phyloP scores from a whole-genome alignment of 225 moss, liverwort and hornwort species.

The Sphagnum contortum region DNA sequence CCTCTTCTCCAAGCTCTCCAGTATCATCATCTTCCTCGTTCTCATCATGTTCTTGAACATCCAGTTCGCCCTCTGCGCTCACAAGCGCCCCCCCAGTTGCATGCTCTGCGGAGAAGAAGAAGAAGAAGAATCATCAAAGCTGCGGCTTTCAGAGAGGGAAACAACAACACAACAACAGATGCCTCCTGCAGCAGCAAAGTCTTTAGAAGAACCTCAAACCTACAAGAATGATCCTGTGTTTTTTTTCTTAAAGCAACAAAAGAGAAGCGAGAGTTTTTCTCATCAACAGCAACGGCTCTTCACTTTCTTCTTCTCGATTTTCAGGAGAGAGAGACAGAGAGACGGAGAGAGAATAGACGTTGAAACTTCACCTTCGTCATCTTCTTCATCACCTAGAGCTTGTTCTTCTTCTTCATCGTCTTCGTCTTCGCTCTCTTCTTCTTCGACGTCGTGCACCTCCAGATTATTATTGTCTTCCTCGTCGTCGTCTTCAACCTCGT shows the following conservation, averaged over 20 bases:
- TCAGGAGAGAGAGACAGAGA: too few species aligned
- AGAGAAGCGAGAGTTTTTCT: too few species aligned
- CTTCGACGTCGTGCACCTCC: conserved; percentile 59
- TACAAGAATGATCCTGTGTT: too few species aligned
- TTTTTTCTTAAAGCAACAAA: too few species aligned
- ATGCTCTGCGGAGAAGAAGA: conserved; percentile 20
- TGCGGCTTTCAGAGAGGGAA: too few species aligned
- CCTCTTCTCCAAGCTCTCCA: conserved; percentile 62
- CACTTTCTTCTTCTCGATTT: too few species aligned
- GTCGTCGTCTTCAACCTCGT: conserved; percentile 64
- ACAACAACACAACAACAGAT: neutral
- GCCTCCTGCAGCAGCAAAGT: too few species aligned
- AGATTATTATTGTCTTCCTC: conserved; percentile 57
- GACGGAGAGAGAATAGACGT: too few species aligned
- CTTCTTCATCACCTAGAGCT: conserved; percentile 47
- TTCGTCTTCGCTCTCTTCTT: conserved; percentile 41
- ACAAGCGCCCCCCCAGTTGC: conserved; percentile 50
- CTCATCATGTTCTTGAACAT: conserved; percentile 66
- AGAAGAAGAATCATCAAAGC: neutral
- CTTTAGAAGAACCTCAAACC: too few species aligned
- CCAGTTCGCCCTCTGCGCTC: conserved; percentile 64
- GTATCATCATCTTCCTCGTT: conserved; percentile 54
- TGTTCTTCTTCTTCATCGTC: conserved; percentile 53
- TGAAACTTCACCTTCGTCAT: conserved; percentile 18
- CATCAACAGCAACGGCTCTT: too few species aligned